These are phyloP conservation scores for Cytauxzoon felis DNA, from an alignment of 169 alveolate genomes.

Conservation along the genomic window DNA sequence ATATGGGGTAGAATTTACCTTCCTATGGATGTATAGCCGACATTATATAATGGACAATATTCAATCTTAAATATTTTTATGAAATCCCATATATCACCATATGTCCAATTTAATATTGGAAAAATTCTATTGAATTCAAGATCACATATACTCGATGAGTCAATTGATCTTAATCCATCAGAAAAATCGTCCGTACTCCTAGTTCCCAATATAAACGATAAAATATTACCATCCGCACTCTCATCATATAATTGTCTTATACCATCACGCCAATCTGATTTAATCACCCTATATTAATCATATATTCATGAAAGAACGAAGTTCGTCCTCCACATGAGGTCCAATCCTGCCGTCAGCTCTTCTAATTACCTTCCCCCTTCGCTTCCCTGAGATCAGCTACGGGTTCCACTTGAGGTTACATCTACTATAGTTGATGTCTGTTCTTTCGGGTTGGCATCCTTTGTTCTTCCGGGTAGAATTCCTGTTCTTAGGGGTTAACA, in stretches of 20 bases:
- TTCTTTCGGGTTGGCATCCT: too few relatives aligned
- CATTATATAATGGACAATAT: slow-evolving; percentile 69
- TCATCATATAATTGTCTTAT: slow-evolving; percentile 11
- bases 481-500: too few relatives aligned
- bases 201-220: slow-evolving; percentile 29
- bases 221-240: too few relatives aligned
- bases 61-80: slow-evolving; percentile 60
- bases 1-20: slow-evolving; percentile 1
- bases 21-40: slow-evolving; percentile 75
- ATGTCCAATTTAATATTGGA: slow-evolving; percentile 70
- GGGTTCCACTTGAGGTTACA: too few relatives aligned
- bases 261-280: slow-evolving; percentile 32
- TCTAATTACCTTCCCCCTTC: too few relatives aligned
- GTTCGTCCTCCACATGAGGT: too few relatives aligned
- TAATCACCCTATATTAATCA: slow-evolving; percentile 35
- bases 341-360: too few relatives aligned
- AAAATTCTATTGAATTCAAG: slow-evolving; percentile 57
- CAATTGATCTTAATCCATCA: background rate
- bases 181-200: slow-evolving; percentile 26
- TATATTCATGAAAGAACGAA: too few relatives aligned
- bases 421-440: too few relatives aligned
- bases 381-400: too few relatives aligned
- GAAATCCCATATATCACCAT: slow-evolving; percentile 76
- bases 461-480: too few relatives aligned
- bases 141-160: slow-evolving; percentile 43